phyloP scores from a whole-genome alignment of 2,329 filamentous ascomycete genomes.

The Penicillium sumatraense region DNA sequence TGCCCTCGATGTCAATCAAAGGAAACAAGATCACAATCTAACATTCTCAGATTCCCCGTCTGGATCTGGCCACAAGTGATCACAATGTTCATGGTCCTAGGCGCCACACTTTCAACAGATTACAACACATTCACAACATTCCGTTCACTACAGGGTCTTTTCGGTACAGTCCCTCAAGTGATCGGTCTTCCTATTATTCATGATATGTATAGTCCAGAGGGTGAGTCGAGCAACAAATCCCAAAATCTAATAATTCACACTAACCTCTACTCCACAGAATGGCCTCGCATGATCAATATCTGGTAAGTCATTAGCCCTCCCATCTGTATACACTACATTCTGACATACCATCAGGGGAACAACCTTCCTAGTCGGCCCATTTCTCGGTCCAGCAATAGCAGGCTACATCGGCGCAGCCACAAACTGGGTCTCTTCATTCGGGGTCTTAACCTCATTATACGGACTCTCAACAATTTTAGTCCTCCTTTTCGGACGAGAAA shows the following conservation, averaged over 20 bases:
- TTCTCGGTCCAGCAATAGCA: slow-evolving; percentile 42
- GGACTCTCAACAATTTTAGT: slow-evolving; percentile 39
- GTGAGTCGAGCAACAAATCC: too few relatives aligned
- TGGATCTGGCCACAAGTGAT: slow-evolving; percentile 49
- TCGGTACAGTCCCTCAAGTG: slow-evolving; percentile 46
- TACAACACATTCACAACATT: slow-evolving; percentile 47
- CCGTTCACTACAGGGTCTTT: slow-evolving; percentile 43
- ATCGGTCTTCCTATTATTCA: slow-evolving; percentile 46
- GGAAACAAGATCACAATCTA: too few relatives aligned
- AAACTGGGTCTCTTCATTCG: slow-evolving; percentile 39
- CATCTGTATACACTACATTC: too few relatives aligned
- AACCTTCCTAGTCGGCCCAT: slow-evolving; percentile 43
- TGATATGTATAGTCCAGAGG: slow-evolving; percentile 40
- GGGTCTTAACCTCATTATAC: slow-evolving; percentile 41
- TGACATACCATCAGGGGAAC: slow-evolving; percentile 31
- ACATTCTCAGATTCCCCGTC: slow-evolving; percentile 40
- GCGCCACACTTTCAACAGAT: slow-evolving; percentile 43
- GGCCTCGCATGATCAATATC: slow-evolving; percentile 46
- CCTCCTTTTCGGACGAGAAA: slow-evolving; percentile 41
- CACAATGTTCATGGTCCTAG: slow-evolving; percentile 45
- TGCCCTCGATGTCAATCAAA: too few relatives aligned
- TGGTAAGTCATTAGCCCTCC: slow-evolving; percentile 25
- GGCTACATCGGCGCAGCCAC: slow-evolving; percentile 42
- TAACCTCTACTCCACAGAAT: slow-evolving; percentile 34
- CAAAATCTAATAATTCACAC: too few relatives aligned